Base-by-base conservation (phyloP, 2,329 filamentous ascomycete species). In the Arthrobotrys sphaeroides region DNA sequence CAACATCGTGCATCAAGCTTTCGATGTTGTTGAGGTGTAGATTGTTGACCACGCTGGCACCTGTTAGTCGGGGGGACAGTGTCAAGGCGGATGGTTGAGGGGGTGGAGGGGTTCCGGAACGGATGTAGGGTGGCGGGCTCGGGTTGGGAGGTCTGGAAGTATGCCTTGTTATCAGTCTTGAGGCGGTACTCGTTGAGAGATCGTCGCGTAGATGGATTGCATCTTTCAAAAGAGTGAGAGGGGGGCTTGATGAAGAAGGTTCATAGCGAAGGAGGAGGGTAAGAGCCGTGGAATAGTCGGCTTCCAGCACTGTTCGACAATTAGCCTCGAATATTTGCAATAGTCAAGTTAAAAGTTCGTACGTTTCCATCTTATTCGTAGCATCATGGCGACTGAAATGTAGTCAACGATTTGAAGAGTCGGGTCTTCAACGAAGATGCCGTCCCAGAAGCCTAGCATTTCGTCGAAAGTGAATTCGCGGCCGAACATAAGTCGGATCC, bases 401-500 rank as follows among this genome's bases (percentile, higher is more conserved):
- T 95, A 86, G 80, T 98, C 93, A 78, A 98, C 89, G 31, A 98
- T 84, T 57, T 93, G 89, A 26, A 97, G 83, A 0, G 88, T 87
- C 5, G 94, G 87, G 79, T 97, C 94, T 80, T 96, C 89, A 1
- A 94, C 91, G 81, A 99, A 96, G 0, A 99, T 85, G 5, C 90
- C 87, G 83, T 99, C 95, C 95, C 95, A 99, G 67, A 99, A 87
- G 20, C 88, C 85, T 38, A 99, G 87, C 42, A 94, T 87, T 77
- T 96, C 89, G 64, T 94, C 89, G 76, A 98, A 96, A 0, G 92
- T 89, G 79, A 97, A 98, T 82, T 99, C 95, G 78, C 95, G 88
- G 55, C 94, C 94, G 80, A 98, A 98, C 0, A 99, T 84, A 0
- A 99, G 87, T 26, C 95, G 89, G 70, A 98, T 91, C 95, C 95